These are phyloP conservation scores for Yarrowia galli DNA, from an alignment of 1,139 yeast species.

Conservation along the genomic window DNA sequence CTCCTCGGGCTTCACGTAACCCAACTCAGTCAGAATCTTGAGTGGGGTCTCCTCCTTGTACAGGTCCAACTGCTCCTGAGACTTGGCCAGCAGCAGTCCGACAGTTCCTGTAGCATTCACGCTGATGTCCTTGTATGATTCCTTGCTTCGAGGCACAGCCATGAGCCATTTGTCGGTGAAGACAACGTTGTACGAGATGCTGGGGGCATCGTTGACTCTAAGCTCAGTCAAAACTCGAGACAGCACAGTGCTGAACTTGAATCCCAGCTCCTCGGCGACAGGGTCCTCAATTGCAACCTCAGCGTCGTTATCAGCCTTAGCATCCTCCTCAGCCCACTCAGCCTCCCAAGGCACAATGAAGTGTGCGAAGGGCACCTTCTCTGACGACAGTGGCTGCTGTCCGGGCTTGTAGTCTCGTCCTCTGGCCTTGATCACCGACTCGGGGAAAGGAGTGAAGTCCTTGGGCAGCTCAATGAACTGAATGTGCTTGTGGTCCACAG, in stretches of 20 bases:
- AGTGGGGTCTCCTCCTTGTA: constrained; percentile 48
- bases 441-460: constrained; percentile 67
- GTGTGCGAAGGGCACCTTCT: constrained; percentile 79
- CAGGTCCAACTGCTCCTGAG: constrained; percentile 57
- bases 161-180: constrained; percentile 85
- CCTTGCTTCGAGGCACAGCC: constrained; percentile 76
- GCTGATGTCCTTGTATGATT: constrained; percentile 57
- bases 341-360: constrained; percentile 67
- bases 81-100: constrained; percentile 80
- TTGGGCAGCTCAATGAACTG: constrained; percentile 80
- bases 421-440: constrained; percentile 58
- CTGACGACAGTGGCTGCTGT: constrained; percentile 66
- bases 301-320: constrained; percentile 19
- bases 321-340: constrained; percentile 45
- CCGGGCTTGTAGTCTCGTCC: constrained; percentile 54
- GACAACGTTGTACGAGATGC: constrained; percentile 76
- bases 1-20: constrained; percentile 60
- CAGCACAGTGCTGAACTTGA: constrained; percentile 72
- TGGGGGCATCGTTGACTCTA: constrained; percentile 50
- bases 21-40: constrained; percentile 62
- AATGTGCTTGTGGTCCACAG: constrained; percentile 90
- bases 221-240: constrained; percentile 73
- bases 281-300: constrained; percentile 50
- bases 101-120: constrained; percentile 82
- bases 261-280: constrained; percentile 61